These are phyloP conservation scores for Epichloe sp. DNA, from an alignment of 2,329 filamentous ascomycete species.

Conservation along the genomic window DNA sequence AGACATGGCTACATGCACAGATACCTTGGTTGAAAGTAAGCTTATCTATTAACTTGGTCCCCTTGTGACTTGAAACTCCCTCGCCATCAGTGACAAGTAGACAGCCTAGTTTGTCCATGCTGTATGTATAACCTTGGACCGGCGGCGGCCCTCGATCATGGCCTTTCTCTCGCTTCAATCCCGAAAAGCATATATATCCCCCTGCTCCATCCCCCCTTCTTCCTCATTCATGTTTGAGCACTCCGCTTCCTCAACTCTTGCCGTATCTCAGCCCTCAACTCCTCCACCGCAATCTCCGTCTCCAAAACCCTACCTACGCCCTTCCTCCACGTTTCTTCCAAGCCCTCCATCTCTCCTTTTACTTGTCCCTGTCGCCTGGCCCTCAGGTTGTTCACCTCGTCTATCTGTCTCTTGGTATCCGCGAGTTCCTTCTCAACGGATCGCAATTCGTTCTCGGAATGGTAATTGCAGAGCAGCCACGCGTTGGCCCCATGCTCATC, in stretches of 20 bases:
- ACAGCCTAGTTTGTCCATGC: background rate
- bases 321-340: slow-evolving; percentile 69
- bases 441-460: slow-evolving; percentile 55
- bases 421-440: slow-evolving; percentile 63
- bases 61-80: background rate
- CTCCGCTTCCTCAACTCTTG: slow-evolving; percentile 37
- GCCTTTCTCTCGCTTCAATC: too few species aligned
- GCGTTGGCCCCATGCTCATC: slow-evolving; percentile 77
- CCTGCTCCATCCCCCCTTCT: too few species aligned
- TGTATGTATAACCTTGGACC: too few species aligned
- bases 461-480: slow-evolving; percentile 77
- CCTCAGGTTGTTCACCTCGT: slow-evolving; percentile 58
- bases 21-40: slow-evolving; percentile 17
- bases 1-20: slow-evolving; percentile 23
- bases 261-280: slow-evolving; percentile 52
- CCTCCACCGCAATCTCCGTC: slow-evolving; percentile 73
- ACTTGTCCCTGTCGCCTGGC: slow-evolving; percentile 57
- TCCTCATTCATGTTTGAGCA: background rate
- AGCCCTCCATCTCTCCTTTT: slow-evolving; percentile 54
- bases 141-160: too few species aligned
- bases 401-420: slow-evolving; percentile 52
- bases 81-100: background rate
- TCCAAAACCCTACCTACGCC: slow-evolving; percentile 72
- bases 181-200: too few species aligned
- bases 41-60: background rate